Percentiles rank a stretch among this genome's conserved stretches.
phyloP scores from a whole-genome alignment of 805 yeast genomes.

The Candida alai region DNA sequence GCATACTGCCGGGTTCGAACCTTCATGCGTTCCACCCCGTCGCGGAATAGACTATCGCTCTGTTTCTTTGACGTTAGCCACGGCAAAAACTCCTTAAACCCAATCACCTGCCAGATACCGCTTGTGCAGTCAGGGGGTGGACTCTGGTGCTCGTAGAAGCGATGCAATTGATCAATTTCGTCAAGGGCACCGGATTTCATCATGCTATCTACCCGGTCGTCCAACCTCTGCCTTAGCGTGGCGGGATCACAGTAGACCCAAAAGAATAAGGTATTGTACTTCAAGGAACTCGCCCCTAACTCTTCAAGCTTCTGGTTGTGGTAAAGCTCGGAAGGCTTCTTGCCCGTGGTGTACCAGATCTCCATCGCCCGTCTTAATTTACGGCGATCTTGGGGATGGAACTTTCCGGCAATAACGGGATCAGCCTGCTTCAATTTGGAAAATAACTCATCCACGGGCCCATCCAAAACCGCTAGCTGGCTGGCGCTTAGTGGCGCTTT shows the following conservation, averaged over 20 bases:
- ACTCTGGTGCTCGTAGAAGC: conserved; percentile 30
- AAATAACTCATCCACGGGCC: conserved; percentile 50
- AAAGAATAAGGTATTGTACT: conserved; percentile 61
- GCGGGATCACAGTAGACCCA: conserved; percentile 77
- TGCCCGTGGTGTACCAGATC: conserved; percentile 64
- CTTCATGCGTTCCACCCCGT: conserved; percentile 74
- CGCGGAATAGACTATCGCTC: conserved; percentile 24
- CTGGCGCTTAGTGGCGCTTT: conserved; percentile 28
- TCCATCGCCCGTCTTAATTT: conserved; percentile 79
- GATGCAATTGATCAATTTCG: conserved; percentile 63
- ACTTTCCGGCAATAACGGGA: conserved; percentile 70
- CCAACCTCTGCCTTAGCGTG: conserved; percentile 59
- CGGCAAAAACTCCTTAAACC: conserved; percentile 85
- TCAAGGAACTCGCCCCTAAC: conserved; percentile 43
- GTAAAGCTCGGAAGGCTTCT: conserved; percentile 68
- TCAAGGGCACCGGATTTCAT: conserved; percentile 59
- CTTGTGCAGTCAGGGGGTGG: conserved; percentile 51
- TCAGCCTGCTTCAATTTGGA: conserved; percentile 51
- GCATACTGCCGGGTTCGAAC: conserved; percentile 82
- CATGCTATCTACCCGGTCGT: conserved; percentile 82
- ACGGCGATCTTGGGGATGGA: conserved; percentile 87
- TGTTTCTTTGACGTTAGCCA: conserved; percentile 41
- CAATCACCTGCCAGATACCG: conserved; percentile 94
- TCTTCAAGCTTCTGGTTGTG: conserved; percentile 49
- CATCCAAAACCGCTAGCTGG: conserved; percentile 46